These are phyloP conservation scores for Vaccinium vitisidaea DNA, from an alignment of 148 eudicot genomes.

Conservation along the genomic window DNA sequence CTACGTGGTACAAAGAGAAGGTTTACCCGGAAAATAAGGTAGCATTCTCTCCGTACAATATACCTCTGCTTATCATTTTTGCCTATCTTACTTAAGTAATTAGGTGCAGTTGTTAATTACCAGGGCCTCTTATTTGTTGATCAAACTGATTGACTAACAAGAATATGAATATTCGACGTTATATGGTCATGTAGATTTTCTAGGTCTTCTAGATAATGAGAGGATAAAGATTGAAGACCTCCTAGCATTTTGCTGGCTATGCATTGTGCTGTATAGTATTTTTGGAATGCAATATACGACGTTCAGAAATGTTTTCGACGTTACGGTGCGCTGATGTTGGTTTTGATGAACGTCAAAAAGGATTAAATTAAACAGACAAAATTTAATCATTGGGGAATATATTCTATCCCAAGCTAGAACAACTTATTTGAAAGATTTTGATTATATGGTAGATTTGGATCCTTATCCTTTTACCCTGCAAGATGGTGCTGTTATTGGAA, in stretches of 20 bases:
- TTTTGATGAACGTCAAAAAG: not conserved
- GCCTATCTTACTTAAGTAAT: not conserved
- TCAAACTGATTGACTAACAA: not conserved
- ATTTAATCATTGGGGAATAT: not conserved
- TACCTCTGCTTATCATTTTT: not conserved
- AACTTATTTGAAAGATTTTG: not conserved
- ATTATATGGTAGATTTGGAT: not conserved
- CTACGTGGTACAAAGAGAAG: slow-evolving; percentile 86
- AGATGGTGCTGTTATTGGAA: not conserved
- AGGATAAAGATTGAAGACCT: not conserved
- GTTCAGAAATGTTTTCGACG: not conserved
- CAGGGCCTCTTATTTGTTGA: not conserved
- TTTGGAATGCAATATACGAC: not conserved
- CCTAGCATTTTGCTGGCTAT: not conserved
- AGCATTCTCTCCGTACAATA: not conserved
- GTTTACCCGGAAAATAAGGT: slow-evolving; percentile 76
- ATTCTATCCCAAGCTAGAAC: not conserved
- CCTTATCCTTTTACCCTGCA: not conserved
- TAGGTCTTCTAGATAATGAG: not conserved
- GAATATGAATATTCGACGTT: not conserved
- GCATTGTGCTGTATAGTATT: not conserved
- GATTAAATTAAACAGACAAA: not conserved
- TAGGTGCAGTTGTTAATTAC: not conserved
- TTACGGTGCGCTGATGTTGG: not conserved
- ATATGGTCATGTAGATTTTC: not conserved